These are phyloP conservation scores for Marasmius sp. DNA, from an alignment of 1,284 basidiomycete genomes.

Conservation along the genomic window DNA sequence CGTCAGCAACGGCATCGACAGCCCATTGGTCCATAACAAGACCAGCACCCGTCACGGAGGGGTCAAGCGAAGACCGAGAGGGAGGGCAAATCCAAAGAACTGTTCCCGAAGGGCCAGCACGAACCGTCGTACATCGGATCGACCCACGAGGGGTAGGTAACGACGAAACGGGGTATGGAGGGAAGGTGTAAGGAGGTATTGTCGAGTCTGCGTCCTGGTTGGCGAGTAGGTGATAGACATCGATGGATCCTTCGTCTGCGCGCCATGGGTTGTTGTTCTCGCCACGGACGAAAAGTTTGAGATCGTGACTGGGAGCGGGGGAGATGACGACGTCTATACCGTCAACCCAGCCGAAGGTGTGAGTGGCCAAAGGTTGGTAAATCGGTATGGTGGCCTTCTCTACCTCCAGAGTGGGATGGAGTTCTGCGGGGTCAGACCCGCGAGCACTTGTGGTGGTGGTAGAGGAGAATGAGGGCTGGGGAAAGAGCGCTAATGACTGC, in stretches of 20 bases:
- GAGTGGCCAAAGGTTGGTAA: conserved; percentile 38
- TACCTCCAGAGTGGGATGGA: conserved; percentile 4
- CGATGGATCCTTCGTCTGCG: conserved; percentile 43
- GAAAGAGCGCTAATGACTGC: conserved; percentile 55
- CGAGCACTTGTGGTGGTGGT: conserved; percentile 11
- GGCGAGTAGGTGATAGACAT: conserved; percentile 43
- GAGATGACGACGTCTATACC: conserved; percentile 58
- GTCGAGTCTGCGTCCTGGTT: conserved; percentile 26
- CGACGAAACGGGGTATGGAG: conserved; percentile 34
- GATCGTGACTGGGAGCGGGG: conserved; percentile 19
- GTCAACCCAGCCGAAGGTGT: conserved; percentile 67
- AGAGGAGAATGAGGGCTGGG: conserved; percentile 34
- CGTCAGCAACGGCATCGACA: conserved; percentile 20
- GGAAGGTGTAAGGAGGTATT: conserved; percentile 39
- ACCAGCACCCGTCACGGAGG: conserved; percentile 20
- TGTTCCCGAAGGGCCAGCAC: conserved; percentile 52
- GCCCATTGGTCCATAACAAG: conserved; percentile 19
- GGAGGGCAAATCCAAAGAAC: conserved; percentile 60
- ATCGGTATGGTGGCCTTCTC: conserved; percentile 11
- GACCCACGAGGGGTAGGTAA: conserved; percentile 45
- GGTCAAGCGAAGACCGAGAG: conserved; percentile 39
- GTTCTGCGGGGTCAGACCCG: background rate
- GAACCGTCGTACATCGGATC: conserved; percentile 49
- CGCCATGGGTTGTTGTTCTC: conserved; percentile 63
- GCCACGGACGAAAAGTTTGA: conserved; percentile 55